Evolutionary conservation across 2,329 filamentous ascomycete genomes (phyloP).

Genomic region (Cladosporium sp.): DNA sequence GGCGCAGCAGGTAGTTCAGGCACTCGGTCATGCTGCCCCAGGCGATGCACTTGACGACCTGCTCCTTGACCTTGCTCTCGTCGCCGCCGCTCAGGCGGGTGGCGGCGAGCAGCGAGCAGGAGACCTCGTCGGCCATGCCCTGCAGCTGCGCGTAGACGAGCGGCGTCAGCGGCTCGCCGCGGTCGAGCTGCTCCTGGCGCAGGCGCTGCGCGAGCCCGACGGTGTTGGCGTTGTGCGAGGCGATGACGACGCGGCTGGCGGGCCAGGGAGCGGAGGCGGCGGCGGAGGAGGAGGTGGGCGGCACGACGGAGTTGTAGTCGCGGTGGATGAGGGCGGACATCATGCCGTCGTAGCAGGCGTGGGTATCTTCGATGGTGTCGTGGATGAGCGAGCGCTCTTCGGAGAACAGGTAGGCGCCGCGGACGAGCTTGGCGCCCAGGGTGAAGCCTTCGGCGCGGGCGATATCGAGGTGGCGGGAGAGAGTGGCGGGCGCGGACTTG

Average conservation of each 20-base stretch:
- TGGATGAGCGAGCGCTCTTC: constrained; percentile 48
- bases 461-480: constrained; percentile 41
- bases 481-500: constrained; percentile 38
- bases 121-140: constrained; percentile 94
- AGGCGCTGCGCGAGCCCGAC: constrained; percentile 51
- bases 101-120: constrained; percentile 48
- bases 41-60: constrained; percentile 50
- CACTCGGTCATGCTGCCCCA: constrained; percentile 63
- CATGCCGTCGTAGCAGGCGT: constrained; percentile 64
- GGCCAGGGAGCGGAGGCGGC: constrained; percentile 31
- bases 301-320: constrained; percentile 52
- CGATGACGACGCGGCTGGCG: constrained; percentile 59
- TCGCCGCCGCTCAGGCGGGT: constrained; percentile 31
- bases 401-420: constrained; percentile 49
- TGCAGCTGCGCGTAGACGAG: constrained; percentile 72
- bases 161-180: constrained; percentile 39
- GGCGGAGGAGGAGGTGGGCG: constrained; percentile 27
- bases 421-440: constrained; percentile 51
- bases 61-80: constrained; percentile 34
- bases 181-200: constrained; percentile 40
- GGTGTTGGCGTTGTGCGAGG: constrained; percentile 73
- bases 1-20: constrained; percentile 62
- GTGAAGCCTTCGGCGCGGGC: constrained; percentile 46
- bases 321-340: constrained; percentile 60
- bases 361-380: constrained; percentile 48